phyloP scores from a whole-genome alignment of 2,329 filamentous ascomycete species.

The Arthroderma uncinatum region DNA sequence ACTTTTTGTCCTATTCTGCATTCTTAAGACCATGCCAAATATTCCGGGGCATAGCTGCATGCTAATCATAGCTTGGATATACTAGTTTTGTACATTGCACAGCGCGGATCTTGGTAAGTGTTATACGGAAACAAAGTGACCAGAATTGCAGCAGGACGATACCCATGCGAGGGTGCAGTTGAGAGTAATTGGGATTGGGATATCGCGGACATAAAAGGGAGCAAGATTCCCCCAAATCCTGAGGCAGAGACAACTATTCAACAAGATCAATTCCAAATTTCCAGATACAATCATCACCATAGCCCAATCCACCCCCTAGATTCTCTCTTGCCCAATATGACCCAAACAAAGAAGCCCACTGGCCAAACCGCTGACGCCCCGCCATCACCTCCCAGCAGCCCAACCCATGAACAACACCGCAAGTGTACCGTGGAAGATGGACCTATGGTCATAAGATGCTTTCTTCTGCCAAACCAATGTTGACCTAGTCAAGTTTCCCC shows the following conservation, averaged over 20 bases:
- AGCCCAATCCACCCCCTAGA: not conserved
- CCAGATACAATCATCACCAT: not conserved
- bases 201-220: not conserved
- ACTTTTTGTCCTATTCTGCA: too few relatives aligned
- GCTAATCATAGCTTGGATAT: too few relatives aligned
- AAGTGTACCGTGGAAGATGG: not conserved
- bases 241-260: not conserved
- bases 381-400: not conserved
- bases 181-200: too few relatives aligned
- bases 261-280: not conserved
- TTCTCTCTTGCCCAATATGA: not conserved
- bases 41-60: too few relatives aligned
- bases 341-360: not conserved
- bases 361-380: not conserved
- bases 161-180: too few relatives aligned
- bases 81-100: too few relatives aligned
- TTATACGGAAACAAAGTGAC: too few relatives aligned
- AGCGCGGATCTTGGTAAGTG: too few relatives aligned
- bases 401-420: not conserved
- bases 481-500: not conserved
- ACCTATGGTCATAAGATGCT: not conserved
- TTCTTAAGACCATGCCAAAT: too few relatives aligned
- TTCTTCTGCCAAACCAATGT: not conserved
- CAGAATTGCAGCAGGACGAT: too few relatives aligned
- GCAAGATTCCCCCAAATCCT: not conserved